Evolutionary conservation across 78 protist genomes (phyloP), one percentile per base, ranked within the genome.

Genomic region (Bodo saltans): DNA sequence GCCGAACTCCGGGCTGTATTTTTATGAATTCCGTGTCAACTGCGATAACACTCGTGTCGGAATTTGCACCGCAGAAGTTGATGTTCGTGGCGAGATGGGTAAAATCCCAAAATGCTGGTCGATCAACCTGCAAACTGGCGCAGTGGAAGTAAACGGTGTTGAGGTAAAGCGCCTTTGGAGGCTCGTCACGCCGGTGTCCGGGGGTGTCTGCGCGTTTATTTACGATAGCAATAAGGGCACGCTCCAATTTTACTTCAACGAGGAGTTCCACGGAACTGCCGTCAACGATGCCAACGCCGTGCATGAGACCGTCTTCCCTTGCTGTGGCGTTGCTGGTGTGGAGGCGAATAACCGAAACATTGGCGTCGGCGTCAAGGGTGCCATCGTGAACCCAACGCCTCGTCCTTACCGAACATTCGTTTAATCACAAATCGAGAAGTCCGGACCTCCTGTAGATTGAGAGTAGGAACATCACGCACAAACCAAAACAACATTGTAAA

Each of bases 331-430:
- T 2, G 53, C 70, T 25, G 34, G 39, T 27, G 25, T 76, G 32
- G 81, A 76, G 69, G 81, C 12, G 17, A 76, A 76, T 67, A 76
- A 76, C 69, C 81, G 81, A 1, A 76, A 68, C 67, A 76, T 76
- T 38, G 81, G 81, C 40, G 35, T 11, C 42, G 81, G 81, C 40
- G 32, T 37, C 69, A 76, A 76, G 81, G 35, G 8, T 67, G 40
- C 40, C 67, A 39, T 37, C 28, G 12, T 76, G 41, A 67, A 42
- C 60, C 60, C 60, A 17, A 47, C 8, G n/a, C 60, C 60, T 17
- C 60, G 60, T 47, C n/a, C 17, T 47, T 17, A 8, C 60, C 8
- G 17, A 17, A 17, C 60, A 17, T 8, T 47, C 60, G n/a, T 23
- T 8, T 47, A 47, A 47, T 8, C 60, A 17, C 8, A 47, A 47